Conservation (phyloP, 306 rosid species). For the Lathyrus oleraceus region DNA sequence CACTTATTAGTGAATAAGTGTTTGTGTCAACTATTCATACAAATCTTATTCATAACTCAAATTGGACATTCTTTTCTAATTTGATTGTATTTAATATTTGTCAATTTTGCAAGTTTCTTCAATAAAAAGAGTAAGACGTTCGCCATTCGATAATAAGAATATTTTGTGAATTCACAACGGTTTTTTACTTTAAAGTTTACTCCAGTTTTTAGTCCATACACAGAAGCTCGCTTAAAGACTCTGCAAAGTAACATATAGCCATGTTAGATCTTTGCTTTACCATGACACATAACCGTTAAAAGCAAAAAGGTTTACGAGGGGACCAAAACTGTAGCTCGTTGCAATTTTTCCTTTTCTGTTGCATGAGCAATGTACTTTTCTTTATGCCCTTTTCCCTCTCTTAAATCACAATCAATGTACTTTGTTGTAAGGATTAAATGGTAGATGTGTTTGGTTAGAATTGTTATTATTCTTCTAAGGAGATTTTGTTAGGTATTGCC, state of each 20-base stretch:
- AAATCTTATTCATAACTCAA: too few species aligned
- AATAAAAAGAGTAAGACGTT: too few species aligned
- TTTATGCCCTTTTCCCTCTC: not conserved
- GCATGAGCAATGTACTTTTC: not conserved
- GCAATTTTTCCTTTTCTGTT: not conserved
- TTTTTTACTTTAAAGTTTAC: conserved; percentile 26
- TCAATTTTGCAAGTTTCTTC: too few species aligned
- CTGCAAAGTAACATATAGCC: conserved; percentile 31
- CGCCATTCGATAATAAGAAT: not conserved
- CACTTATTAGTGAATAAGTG: too few species aligned
- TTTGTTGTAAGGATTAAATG: conserved; percentile 33
- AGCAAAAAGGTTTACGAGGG: not conserved
- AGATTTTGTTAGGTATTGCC: conserved; percentile 1
- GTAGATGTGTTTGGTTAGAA: conserved; percentile 38
- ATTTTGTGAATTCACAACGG: conserved; percentile 19
- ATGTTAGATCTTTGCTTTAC: conserved; percentile 28
- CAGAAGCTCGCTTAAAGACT: conserved; percentile 26
- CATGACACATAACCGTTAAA: conserved; percentile 38
- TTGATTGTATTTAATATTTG: too few species aligned
- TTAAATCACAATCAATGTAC: not conserved
- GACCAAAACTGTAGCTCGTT: not conserved
- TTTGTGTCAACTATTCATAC: too few species aligned
- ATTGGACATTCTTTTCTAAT: too few species aligned
- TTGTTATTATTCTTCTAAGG: not conserved
- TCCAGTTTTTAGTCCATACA: not conserved